Conservation (phyloP, 2,329 filamentous ascomycete genomes). For the Aspergillus pseudoglaucus region DNA sequence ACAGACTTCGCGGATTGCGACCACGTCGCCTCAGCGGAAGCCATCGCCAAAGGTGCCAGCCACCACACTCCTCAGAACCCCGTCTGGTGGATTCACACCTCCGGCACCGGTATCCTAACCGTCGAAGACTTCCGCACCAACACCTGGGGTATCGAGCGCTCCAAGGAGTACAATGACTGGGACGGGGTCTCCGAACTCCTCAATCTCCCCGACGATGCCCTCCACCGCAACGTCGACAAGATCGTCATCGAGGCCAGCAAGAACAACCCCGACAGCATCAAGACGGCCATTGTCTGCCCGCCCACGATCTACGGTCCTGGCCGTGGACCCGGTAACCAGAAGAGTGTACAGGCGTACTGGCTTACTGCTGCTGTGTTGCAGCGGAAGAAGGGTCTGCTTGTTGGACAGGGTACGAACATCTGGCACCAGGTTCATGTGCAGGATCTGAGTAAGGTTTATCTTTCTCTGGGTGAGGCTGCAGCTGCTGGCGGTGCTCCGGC, state of each 20-base stretch:
- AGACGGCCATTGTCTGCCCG: slow-evolving; percentile 35
- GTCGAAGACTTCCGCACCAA: slow-evolving; percentile 35
- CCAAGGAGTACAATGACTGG: slow-evolving; percentile 43
- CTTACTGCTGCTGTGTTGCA: slow-evolving; percentile 33
- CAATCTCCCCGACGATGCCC: slow-evolving; percentile 35
- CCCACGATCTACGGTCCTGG: slow-evolving; percentile 38
- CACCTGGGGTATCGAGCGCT: slow-evolving; percentile 34
- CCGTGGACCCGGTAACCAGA: slow-evolving; percentile 30
- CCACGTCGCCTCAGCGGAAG: slow-evolving; percentile 35
- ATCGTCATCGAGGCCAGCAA: slow-evolving; percentile 28
- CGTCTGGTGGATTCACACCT: slow-evolving; percentile 40
- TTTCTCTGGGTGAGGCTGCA: slow-evolving; percentile 33
- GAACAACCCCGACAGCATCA: slow-evolving; percentile 22
- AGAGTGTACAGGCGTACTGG: slow-evolving; percentile 37
- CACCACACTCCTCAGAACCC: slow-evolving; percentile 30
- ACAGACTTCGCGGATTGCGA: slow-evolving; percentile 39
- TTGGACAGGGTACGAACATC: slow-evolving; percentile 34
- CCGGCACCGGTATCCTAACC: slow-evolving; percentile 38
- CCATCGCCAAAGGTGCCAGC: slow-evolving; percentile 36
- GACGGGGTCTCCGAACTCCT: slow-evolving; percentile 37
- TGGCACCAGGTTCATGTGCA: slow-evolving; percentile 39
- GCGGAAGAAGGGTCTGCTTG: slow-evolving; percentile 31
- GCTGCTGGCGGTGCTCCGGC: slow-evolving; percentile 33
- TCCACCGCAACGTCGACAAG: slow-evolving; percentile 37
- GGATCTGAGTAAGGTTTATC: slow-evolving; percentile 34